Evolutionary conservation across 2,329 filamentous ascomycete species (phyloP).

Genomic region (Neurospora sp.): DNA sequence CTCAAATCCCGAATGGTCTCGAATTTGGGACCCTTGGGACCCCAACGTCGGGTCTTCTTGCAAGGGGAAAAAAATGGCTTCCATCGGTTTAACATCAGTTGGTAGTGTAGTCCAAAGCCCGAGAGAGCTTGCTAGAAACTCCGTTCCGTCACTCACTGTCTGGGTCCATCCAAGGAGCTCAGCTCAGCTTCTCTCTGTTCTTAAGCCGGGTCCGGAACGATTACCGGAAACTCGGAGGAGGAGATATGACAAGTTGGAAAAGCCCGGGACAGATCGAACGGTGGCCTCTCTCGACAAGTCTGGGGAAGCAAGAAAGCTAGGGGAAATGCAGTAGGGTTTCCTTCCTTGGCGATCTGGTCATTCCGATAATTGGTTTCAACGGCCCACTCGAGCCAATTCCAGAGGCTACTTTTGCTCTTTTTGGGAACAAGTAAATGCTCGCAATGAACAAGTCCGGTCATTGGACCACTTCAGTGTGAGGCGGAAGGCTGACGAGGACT

Average conservation of each 20-base stretch:
- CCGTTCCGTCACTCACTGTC: not conserved
- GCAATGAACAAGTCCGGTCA: not conserved
- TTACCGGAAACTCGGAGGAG: not conserved
- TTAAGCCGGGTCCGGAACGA: not conserved
- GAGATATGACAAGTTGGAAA: not conserved
- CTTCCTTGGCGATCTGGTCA: conserved; percentile 11
- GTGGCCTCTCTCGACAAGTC: not conserved
- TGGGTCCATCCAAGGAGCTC: not conserved
- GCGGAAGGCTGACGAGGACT: not conserved
- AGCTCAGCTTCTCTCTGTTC: not conserved
- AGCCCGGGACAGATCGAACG: not conserved
- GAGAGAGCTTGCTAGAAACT: not conserved
- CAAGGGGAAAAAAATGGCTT: not conserved
- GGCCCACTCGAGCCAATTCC: not conserved
- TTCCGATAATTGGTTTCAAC: conserved; percentile 13
- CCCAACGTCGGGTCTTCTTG: not conserved
- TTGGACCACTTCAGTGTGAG: not conserved
- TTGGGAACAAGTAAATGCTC: not conserved
- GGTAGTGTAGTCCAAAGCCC: not conserved
- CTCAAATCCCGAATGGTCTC: not conserved
- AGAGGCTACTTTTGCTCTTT: not conserved
- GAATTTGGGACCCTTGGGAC: not conserved
- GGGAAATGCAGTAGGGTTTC: not conserved
- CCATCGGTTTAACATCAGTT: not conserved
- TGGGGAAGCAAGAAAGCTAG: not conserved